Conservation (phyloP, 2,329 filamentous ascomycete species). For the Emericellopsis atlantica region DNA sequence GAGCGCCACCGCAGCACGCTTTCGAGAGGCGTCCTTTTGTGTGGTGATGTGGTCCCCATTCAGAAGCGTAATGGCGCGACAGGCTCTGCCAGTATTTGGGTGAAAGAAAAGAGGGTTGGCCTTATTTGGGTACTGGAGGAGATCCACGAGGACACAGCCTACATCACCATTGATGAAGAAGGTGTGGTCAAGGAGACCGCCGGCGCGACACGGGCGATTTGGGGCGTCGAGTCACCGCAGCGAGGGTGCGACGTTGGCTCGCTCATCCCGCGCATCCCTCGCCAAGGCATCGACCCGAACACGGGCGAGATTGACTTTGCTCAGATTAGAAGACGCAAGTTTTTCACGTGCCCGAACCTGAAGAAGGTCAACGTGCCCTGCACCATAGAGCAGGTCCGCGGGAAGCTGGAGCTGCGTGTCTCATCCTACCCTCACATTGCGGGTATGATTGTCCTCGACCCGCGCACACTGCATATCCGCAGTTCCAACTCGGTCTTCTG, state of each 20-base stretch:
- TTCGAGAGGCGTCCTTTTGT: conserved; percentile 80
- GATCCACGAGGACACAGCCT: conserved; percentile 86
- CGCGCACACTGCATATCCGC: conserved; percentile 63
- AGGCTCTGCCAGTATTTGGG: conserved; percentile 92
- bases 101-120: conserved; percentile 90
- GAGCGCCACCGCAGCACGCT: conserved; percentile 59
- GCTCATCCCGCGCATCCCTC: conserved; percentile 72
- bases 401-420: conserved; percentile 61
- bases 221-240: conserved; percentile 58
- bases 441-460: conserved; percentile 86
- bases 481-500: conserved; percentile 95
- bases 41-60: conserved; percentile 96
- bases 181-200: conserved; percentile 57
- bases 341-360: conserved; percentile 74
- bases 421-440: conserved; percentile 97
- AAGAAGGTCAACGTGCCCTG: conserved; percentile 74
- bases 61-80: conserved; percentile 87
- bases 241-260: conserved; percentile 62
- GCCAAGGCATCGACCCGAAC: conserved; percentile 56
- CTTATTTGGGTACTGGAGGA: conserved; percentile 97
- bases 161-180: conserved; percentile 63
- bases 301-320: conserved; percentile 68
- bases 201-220: conserved; percentile 77
- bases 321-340: conserved; percentile 56
- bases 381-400: conserved; percentile 61